Evolutionary conservation across 345 rosid genomes (phyloP), one percentile per base, ranked within the genome.

Genomic region (Tarenaya hassleriana): DNA sequence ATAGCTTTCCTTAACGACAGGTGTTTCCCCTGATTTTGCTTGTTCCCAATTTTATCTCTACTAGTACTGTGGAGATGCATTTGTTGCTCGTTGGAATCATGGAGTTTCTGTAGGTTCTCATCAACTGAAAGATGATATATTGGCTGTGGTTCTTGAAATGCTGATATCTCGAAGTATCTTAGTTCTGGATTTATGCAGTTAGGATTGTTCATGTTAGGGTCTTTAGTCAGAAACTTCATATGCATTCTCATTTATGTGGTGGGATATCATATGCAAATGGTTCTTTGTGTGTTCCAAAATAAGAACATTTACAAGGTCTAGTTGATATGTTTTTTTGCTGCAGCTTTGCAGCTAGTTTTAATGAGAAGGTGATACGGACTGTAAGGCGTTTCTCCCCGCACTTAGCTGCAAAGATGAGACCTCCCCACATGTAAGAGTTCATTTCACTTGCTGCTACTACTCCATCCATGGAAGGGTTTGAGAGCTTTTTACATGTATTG

Each of bases 341-440:
- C 84, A 91, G 98, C 75, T 87, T 91, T 80, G 92, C 96, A 68
- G 82, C 81, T 65, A 80, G 82, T 58, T 91, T 87, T 70, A 79
- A 79, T 61, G 96, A 87, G 75, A 91, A 84, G 71, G 70, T 76
- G 42, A 80, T 84, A 13, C 79, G 96, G 73, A 82, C 77, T 41
- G 81, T 87, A 52, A 82, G 96, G 72, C 96, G 73, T 58, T 71
- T 91, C 67, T 91, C 95, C 21, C 98, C 98, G 27, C 98, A 82
- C 73, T 66, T 91, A 68, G 98, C 96, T 41, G 96, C 89, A 49
- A 91, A 84, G 76, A 84, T 91, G 98, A 84, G 98, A 69, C 96
- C 95, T 61, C 86, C 92, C 39, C 92, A 74, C 50, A 80, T 82
- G 95, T 87, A n/a, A n/a, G 60, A 70, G 92, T 70, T 41, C 39